Percentiles rank a stretch among this genome's conserved stretches.
phyloP scores from a whole-genome alignment of 148 eudicot species.

The Amaranthus hypochondriacus region DNA sequence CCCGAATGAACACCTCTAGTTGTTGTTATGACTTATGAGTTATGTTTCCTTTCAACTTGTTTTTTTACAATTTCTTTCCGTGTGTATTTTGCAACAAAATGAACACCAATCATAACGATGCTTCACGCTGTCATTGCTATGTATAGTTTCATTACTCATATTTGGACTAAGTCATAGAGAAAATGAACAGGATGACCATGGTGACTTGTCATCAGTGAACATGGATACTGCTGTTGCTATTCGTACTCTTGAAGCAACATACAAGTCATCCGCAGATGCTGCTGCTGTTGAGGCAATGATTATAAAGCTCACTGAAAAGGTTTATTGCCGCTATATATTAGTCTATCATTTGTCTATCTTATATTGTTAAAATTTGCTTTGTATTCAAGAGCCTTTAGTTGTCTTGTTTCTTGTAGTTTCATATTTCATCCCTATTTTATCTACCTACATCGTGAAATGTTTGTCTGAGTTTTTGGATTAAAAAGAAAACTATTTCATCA shows the following conservation, averaged over 20 bases:
- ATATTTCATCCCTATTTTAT: neutral
- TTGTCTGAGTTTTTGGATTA: neutral
- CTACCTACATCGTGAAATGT: neutral
- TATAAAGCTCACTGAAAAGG: slow-evolving; percentile 83
- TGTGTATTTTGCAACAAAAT: too few relatives aligned
- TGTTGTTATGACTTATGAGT: neutral
- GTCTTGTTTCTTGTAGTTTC: neutral
- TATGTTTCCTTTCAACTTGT: neutral
- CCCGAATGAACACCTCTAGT: too few relatives aligned
- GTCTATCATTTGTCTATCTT: neutral
- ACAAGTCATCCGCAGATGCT: slow-evolving; percentile 91
- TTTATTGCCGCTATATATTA: slow-evolving; percentile 21
- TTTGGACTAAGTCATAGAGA: slow-evolving; percentile 3
- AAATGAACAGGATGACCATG: slow-evolving; percentile 78
- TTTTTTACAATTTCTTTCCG: neutral
- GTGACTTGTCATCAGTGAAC: slow-evolving; percentile 88
- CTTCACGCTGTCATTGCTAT: neutral
- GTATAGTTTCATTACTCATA: neutral
- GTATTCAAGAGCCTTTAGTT: neutral
- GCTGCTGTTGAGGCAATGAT: slow-evolving; percentile 94
- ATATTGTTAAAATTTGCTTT: neutral
- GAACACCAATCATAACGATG: too few relatives aligned
- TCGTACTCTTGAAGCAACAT: slow-evolving; percentile 96
- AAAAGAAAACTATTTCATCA: too few relatives aligned
- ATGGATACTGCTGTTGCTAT: slow-evolving; percentile 99